Percentiles rank a stretch among this genome's conserved stretches.
Evolutionary conservation across 371 early-diverging fungal genomes (phyloP).

Genomic region (Mucor irregularis): DNA sequence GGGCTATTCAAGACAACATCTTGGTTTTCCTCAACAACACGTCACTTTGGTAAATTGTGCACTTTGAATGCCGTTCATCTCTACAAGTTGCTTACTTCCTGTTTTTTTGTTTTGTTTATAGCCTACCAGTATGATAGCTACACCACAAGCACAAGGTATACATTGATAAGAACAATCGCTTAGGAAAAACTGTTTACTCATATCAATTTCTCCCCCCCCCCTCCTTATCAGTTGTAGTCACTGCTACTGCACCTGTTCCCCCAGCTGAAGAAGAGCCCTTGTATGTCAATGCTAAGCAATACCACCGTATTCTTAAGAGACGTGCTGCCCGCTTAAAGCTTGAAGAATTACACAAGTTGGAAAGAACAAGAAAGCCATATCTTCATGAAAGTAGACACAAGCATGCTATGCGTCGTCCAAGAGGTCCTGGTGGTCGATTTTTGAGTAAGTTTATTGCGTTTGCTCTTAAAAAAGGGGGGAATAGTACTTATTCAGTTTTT

Average conservation of each 20-base stretch:
- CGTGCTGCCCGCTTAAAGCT: constrained; percentile 71
- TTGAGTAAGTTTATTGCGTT: constrained; percentile 55
- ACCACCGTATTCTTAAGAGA: constrained; percentile 87
- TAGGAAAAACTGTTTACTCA: constrained; percentile 7
- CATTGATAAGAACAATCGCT: neutral
- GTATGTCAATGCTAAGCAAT: constrained; percentile 94
- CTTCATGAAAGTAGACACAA: constrained; percentile 95
- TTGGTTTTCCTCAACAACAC: constrained; percentile 13
- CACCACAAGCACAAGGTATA: constrained; percentile 33
- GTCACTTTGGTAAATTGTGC: constrained; percentile 11
- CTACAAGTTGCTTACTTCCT: neutral
- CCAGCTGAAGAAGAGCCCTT: constrained; percentile 81
- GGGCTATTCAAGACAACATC: constrained; percentile 6
- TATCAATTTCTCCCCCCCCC: too few species aligned
- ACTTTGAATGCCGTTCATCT: too few species aligned
- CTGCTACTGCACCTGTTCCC: constrained; percentile 20
- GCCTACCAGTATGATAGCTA: constrained; percentile 35
- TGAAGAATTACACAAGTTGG: constrained; percentile 59
- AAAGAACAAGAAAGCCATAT: constrained; percentile 72
- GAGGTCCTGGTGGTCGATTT: constrained; percentile 91
- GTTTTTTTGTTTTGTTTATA: neutral
- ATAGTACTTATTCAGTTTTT: too few species aligned
- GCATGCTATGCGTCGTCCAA: constrained; percentile 94
- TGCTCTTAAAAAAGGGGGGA: too few species aligned
- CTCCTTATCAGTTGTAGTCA: constrained; percentile 9